A percentile compares a stretch with the other conserved stretches of the same genome.
phyloP scores from a whole-genome alignment of 495 filamentous ascomycete genomes.

The Beverwykella pulmonaria region DNA sequence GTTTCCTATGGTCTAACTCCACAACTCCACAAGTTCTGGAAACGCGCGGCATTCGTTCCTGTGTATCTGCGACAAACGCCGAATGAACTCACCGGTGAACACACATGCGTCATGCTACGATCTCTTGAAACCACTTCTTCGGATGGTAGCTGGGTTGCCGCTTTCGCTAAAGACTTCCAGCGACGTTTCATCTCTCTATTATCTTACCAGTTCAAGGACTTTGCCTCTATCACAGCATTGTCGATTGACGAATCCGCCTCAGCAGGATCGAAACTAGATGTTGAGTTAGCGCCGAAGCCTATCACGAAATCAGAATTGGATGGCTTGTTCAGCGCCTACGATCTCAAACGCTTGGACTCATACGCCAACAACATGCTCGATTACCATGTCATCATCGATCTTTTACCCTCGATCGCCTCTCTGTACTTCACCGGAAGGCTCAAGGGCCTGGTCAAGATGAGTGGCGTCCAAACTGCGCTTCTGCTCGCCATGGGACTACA shows the following conservation, averaged over 20 bases:
- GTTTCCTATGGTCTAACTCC: constrained; percentile 93
- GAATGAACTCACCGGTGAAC: constrained; percentile 95
- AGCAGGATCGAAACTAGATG: constrained; percentile 66
- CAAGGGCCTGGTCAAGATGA: constrained; percentile 63
- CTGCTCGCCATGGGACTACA: constrained; percentile 88
- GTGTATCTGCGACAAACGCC: constrained; percentile 95
- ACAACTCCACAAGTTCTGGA: constrained; percentile 95
- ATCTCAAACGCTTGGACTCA: constrained; percentile 89
- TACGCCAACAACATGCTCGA: constrained; percentile 97
- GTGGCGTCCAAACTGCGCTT: constrained; percentile 78
- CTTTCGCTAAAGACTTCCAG: constrained; percentile 91
- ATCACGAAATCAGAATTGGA: constrained; percentile 77
- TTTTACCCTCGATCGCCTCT: constrained; percentile 77
- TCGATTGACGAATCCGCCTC: constrained; percentile 87
- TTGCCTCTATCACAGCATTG: constrained; percentile 77
- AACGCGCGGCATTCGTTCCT: constrained; percentile 78
- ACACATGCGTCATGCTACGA: constrained; percentile 96
- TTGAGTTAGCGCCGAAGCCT: constrained; percentile 51
- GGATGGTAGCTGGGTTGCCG: constrained; percentile 81
- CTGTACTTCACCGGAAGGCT: constrained; percentile 83
- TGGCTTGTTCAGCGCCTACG: constrained; percentile 77
- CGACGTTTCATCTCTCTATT: constrained; percentile 83
- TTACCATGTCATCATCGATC: constrained; percentile 94
- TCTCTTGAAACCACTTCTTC: constrained; percentile 58
- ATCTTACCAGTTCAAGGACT: constrained; percentile 87